Base-by-base conservation (phyloP, 768 basidiomycete genomes). In the Wakefieldia striispora region DNA sequence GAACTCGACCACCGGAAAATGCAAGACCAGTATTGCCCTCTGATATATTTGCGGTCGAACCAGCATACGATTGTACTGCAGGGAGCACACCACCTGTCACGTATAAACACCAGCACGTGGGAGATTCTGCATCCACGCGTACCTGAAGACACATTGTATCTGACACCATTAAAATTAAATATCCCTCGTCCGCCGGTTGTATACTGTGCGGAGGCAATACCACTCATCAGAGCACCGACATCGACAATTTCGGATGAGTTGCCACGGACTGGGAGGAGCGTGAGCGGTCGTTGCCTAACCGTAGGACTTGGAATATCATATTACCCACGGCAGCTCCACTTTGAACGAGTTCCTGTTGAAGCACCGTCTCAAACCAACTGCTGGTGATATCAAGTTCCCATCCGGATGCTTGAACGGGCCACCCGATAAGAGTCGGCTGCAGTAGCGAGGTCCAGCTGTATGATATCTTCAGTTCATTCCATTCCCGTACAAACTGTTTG, bases 111-210 rank as follows among this genome's bases (percentile, higher is more conserved):
- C 39, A 38, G 17, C 14, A 1, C n/a, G 1, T 6, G 3, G 24
- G n/a, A 17, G 3, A 33, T 26, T 20, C 16, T n/a, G 3, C 26
- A 21, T 14, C 6, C 3, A 6, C 6, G 26, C 55, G 6, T 26
- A 55, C 55, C 55, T 3, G 56, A 55, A 1, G 59, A 60, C 9
- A 53, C 3, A 16, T 60, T 57, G 21, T 61, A 61, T 14, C 45
- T 27, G 33, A 17, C 59, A 14, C 52, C 52, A n/a, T 61, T 61
- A 23, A 60, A 61, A 13, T 47, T 35, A 9, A 50, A 38, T n/a
- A 54, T 44, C 3, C 59, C 60, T 0, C 48, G 24, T 11, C 10
- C 13, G 21, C 52, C 52, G 8, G 40, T 45, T 33, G 26, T 54
- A 21, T 36, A 51, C 11, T 53, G 13, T 4, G 59, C 52, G 2